A percentile compares a stretch with the other conserved stretches of the same genome.
Conservation (phyloP, 306 rosid genomes). For the Rosa persica region DNA sequence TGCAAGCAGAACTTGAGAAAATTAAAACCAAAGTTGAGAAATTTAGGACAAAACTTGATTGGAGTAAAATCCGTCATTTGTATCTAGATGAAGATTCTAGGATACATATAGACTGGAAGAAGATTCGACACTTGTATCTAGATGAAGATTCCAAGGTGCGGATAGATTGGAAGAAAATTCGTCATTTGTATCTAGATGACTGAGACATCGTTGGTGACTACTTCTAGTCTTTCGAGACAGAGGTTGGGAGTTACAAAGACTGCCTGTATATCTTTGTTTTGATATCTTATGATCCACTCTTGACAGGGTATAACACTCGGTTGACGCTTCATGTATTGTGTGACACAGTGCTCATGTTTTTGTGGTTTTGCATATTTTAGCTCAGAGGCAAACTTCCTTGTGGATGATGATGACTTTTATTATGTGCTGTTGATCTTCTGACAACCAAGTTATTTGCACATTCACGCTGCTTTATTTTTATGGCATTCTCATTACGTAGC, state of each 20-base stretch:
- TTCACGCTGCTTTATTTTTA: not conserved
- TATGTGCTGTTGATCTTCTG: not conserved
- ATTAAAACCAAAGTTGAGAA: not conserved
- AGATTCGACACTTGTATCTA: not conserved
- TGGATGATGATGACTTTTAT: not conserved
- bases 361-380: not conserved
- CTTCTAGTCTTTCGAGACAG: not conserved
- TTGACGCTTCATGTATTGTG: not conserved
- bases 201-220: not conserved
- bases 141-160: slow-evolving; percentile 13
- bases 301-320: not conserved
- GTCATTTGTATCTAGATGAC: slow-evolving; percentile 59
- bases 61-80: not conserved
- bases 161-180: slow-evolving; percentile 58
- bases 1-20: not conserved
- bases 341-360: not conserved
- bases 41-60: not conserved
- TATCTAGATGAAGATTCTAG: not conserved
- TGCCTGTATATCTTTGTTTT: not conserved
- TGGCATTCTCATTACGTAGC: not conserved
- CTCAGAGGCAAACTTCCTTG: not conserved
- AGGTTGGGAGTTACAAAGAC: not conserved
- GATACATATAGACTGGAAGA: not conserved
- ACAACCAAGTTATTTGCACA: not conserved
- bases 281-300: not conserved